Evolutionary conservation across 345 rosid genomes (phyloP).

Genomic region (Melastoma malabathricum): DNA sequence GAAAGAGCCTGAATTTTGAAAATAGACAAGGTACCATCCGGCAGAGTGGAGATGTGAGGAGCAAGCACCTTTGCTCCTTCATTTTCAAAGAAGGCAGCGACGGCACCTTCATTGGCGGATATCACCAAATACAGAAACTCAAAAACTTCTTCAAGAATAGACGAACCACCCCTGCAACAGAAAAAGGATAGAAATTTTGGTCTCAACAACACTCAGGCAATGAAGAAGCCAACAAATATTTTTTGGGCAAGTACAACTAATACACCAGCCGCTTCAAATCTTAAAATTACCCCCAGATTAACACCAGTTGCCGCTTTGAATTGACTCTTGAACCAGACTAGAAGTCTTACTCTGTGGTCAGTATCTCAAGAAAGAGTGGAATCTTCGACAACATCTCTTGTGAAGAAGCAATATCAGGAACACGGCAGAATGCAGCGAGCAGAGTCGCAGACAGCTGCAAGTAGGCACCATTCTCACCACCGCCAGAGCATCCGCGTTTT

Average conservation of each 20-base stretch:
- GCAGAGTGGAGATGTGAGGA: slow-evolving; percentile 35
- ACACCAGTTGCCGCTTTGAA: not conserved
- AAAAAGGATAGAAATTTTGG: slow-evolving; percentile 7
- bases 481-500: slow-evolving; percentile 31
- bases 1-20: not conserved
- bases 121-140: slow-evolving; percentile 60
- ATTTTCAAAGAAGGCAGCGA: slow-evolving; percentile 29
- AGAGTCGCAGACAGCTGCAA: slow-evolving; percentile 60
- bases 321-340: too few species aligned
- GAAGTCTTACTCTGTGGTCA: slow-evolving; percentile 36
- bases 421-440: slow-evolving; percentile 69
- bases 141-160: slow-evolving; percentile 54
- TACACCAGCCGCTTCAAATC: not conserved
- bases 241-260: not conserved
- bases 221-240: not conserved
- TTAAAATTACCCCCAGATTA: not conserved
- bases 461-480: slow-evolving; percentile 47
- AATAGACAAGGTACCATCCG: slow-evolving; percentile 40
- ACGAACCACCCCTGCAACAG: slow-evolving; percentile 22
- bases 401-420: slow-evolving; percentile 63
- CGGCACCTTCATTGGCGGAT: slow-evolving; percentile 46
- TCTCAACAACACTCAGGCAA: not conserved
- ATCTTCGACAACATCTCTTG: slow-evolving; percentile 57
- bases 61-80: slow-evolving; percentile 67
- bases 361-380: slow-evolving; percentile 42